Evolutionary conservation across 2,329 filamentous ascomycete species (phyloP), one percentile per base, ranked within the genome.

Genomic region (Fusarium liriodendri): DNA sequence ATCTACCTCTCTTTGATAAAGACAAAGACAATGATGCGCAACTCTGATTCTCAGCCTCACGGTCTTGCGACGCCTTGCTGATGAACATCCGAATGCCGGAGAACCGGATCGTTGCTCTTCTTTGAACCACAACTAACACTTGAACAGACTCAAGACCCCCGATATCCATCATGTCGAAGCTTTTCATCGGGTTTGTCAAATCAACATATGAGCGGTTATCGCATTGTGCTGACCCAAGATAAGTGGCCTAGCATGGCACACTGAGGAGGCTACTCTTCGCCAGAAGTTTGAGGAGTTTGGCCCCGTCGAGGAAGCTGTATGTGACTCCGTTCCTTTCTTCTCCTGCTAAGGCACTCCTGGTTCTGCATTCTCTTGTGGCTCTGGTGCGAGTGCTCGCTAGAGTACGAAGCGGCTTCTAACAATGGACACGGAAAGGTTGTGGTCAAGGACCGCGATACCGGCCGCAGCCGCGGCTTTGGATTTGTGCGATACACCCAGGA

Each of bases 241-340:
- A 98, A 75, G 96, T 82, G 97, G 97, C 89, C 95, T 99, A 78
- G 95, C 97, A 80, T 99, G 97, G 97, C 95, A 98, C 87, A 99
- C 97, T 75, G 95, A 97, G 84, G 96, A 98, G 85, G 85, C 86
- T 52, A 95, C 94, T 77, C 88, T 99, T 76, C 93, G 94, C 81
- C 87, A 93, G 82, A 98, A 98, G 85, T 99, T 99, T 83, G 93
- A 96, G 83, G 93, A 97, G 84, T 98, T 94, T 81, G 96, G 96
- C 70, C 87, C 88, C 47, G 93, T 99, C 77, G 95, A 98, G 83
- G 96, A 99, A 91, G 97, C 97, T 79, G 97, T 98, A 90, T 85
- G 95, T 93, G 52, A 38, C 54, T 68, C 67, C 66, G 35, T 70
- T 67, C 70, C 55, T 73, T 72, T 67, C 73, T 77, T 77, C 68